Base-by-base conservation (phyloP, 768 basidiomycete genomes). In the Butyriboletus loyo region DNA sequence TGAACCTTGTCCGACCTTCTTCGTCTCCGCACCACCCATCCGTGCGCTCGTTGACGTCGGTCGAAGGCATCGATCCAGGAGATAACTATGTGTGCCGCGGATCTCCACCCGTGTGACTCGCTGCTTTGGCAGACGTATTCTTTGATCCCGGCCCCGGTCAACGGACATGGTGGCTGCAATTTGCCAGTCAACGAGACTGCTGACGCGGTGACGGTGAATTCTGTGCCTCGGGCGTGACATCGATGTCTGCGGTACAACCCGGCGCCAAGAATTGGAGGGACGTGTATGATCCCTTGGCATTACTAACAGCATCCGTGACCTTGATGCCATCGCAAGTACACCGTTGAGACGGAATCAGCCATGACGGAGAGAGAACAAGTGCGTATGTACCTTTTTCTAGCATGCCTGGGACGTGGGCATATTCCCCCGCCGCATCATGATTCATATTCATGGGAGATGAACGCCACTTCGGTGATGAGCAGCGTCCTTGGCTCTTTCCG, bases 1-100 rank as follows among this genome's bases (percentile, higher is more conserved):
- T 60, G 62, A 89, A 88, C 25, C 79, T 73, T 1, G 75, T 70
- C 5, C 89, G 73, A 50, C 78, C 80, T 63, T 85, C 80, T 24
- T 87, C 68, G 44, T 76, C 78, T 2, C 88, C 87, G 0, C 87
- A 87, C 64, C 85, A 90, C 41, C 76, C 70, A 62, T 89, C 86
- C 7, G 77, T 80, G 14, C 85, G 75, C 7, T 74, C 59, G 65
- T 87, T 87, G 71, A 72, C 17, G 73, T 62, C 28, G 77, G 72
- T 59, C 84, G 81, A 11, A 83, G 53, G 72, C 87, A 87, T 62
- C 87, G 83, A 59, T 87, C 82, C 14, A 76, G 49, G 10, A 84
- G 64, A 52, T 78, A 79, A 1, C 75, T 73, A 53, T 77, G 74
- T 52, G 72, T 73, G 50, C 63, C 57, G 54, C 73, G 75, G 40